Evolutionary conservation across 192 early-diverging fungal species (phyloP), one percentile per base, ranked within the genome.

Genomic region (Entomortierella parvispora): DNA sequence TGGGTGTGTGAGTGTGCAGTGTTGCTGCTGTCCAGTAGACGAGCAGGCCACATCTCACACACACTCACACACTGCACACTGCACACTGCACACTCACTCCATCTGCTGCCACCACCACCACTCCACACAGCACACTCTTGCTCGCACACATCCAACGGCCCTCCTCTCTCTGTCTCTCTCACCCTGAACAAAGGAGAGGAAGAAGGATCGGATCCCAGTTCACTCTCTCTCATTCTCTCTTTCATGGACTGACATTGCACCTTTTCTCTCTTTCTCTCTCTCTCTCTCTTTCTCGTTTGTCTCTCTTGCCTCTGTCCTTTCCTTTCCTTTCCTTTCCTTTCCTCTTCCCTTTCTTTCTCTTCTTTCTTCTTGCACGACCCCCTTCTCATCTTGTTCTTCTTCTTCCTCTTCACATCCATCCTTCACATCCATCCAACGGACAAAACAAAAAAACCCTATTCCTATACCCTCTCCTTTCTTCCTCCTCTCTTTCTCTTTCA

Each of bases 241-340:
- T 7, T 28, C 49, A 4, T 22, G 28, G 14, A 49, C 23, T 15
- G 2, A 6, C 23, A 28, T 17, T 29, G 23, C 22, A 20, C 10
- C 33, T n/a, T 14, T 26, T 59, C 28, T 47, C 33, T 47, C 46
- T 64, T 40, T 33, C 32, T 9, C 48, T 28, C 52, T 45, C 48
- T 4, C 47, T 34, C 37, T 0, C 42, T 55, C 15, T 40, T 48
- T 23, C 62, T 29, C 34, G 11, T 26, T 10, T 34, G 12, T 17
- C 34, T 26, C 12, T 17, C 22, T 1, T 34, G 1, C 18, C 22
- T 23, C 40, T 43, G 34, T 32, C 26, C 18, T 12, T 54, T 44
- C n/a, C 29, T n/a, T 25, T 32, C 23, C 37, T 48, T 23, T 22
- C 34, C 15, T n/a, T 17, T 40, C 46, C 20, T 51, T 22, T 2